phyloP scores from a whole-genome alignment of 2,329 filamentous ascomycete species.

The Pyricularia pennisetigena region DNA sequence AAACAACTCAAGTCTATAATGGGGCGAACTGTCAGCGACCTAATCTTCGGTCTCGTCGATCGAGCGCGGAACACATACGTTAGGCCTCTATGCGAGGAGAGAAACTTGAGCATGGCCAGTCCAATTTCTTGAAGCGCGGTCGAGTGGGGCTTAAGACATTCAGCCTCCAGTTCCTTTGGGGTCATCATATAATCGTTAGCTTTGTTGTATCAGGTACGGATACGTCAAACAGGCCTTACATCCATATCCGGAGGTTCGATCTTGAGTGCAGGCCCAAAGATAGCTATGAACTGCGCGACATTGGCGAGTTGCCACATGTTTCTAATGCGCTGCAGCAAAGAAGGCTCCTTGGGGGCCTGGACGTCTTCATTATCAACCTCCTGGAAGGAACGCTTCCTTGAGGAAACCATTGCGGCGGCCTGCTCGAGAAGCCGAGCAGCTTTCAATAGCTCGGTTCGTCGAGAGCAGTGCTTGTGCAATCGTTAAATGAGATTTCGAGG shows the following conservation, averaged over 20 bases:
- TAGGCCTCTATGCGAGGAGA: slow-evolving; percentile 86
- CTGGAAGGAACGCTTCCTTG: slow-evolving; percentile 37
- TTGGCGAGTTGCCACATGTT: slow-evolving; percentile 96
- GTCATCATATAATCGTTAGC: slow-evolving; percentile 2
- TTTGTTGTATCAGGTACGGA: slow-evolving; percentile 3
- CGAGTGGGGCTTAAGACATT: slow-evolving; percentile 75
- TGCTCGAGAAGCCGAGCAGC: not conserved
- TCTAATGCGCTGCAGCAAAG: slow-evolving; percentile 57
- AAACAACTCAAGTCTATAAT: slow-evolving; percentile 66
- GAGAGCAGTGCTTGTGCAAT: not conserved
- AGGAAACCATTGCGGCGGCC: slow-evolving; percentile 27
- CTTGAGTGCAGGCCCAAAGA: slow-evolving; percentile 84
- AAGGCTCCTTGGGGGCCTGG: slow-evolving; percentile 17
- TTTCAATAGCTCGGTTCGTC: not conserved
- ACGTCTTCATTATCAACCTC: slow-evolving; percentile 27
- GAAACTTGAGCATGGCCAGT: slow-evolving; percentile 78
- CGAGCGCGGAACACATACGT: slow-evolving; percentile 50
- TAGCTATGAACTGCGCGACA: slow-evolving; percentile 83
- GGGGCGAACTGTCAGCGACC: not conserved
- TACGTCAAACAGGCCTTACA: slow-evolving; percentile 36
- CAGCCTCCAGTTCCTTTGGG: slow-evolving; percentile 78
- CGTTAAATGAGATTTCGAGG: not conserved
- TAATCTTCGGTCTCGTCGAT: not conserved
- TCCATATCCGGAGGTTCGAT: slow-evolving; percentile 85
- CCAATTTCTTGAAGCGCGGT: slow-evolving; percentile 71